Evolutionary conservation across 768 basidiomycete species (phyloP), one percentile per base, ranked within the genome.

Genomic region (Cyclocybe aegerita): DNA sequence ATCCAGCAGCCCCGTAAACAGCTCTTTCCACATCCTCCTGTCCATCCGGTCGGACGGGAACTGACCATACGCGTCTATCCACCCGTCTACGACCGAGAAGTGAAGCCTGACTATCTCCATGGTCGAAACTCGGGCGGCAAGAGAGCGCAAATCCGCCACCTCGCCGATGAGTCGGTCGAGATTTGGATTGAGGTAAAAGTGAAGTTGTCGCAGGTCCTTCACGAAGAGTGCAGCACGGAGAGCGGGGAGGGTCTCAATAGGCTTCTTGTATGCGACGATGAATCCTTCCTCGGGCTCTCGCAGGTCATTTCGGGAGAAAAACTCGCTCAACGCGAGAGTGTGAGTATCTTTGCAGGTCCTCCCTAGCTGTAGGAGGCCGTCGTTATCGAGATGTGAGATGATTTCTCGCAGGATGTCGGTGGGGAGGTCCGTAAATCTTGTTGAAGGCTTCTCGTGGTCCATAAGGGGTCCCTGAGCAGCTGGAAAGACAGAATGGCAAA

Each of bases 241-340:
- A 3, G 49, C 53, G 12, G 31, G 36, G 1, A 54, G 49, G 6
- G 53, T 54, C 37, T 54, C 43, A 7, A 41, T 42, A 32, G 53
- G 53, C 8, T 41, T 46, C 33, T 46, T 49, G 34, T 50, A 54
- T 16, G 49, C 53, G 14, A 54, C 48, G 9, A 54, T 16, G 49
- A 48, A 54, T 14, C 49, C 49, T 15, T 38, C 41, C 9, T 29
- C 35, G 7, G 53, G 53, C 9, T 17, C 37, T 12, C 31, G 41
- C 5, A 54, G 50, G 31, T 46, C 49, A 30, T 50, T 49, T 29
- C 23, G 23, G 30, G 46, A 15, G 38, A 54, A 49, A 39, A 50
- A 46, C 9, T 38, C 37, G 23, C 34, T 15, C 11, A 54, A 37
- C 4, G 53, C 50, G 16, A 44, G 23, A 33, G 17, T 14, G 14